A percentile compares a stretch with the other conserved stretches of the same genome.
Evolutionary conservation across 495 filamentous ascomycete species (phyloP).

Genomic region (Penicillium chermesinum): DNA sequence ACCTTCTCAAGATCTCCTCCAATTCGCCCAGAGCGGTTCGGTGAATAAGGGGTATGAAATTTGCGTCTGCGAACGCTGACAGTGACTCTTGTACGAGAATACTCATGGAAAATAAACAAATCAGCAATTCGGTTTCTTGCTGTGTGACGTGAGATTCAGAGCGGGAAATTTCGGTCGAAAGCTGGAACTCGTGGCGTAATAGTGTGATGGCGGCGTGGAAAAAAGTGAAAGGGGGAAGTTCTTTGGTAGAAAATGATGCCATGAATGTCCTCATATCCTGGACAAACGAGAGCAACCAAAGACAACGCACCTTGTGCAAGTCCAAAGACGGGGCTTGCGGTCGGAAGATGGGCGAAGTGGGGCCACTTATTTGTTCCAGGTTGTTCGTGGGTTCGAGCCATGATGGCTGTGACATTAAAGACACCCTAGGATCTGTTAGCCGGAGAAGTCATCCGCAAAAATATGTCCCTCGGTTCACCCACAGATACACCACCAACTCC

Average conservation of each 20-base stretch:
- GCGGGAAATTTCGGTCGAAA: background rate
- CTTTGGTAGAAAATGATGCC: constrained; percentile 18
- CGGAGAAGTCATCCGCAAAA: background rate
- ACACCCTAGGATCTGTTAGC: constrained; percentile 15
- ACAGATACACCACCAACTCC: constrained; percentile 26
- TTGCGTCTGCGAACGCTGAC: constrained; percentile 4
- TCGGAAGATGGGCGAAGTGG: background rate
- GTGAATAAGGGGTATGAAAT: background rate
- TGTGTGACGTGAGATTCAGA: background rate
- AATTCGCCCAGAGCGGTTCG: constrained; percentile 8
- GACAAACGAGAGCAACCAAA: constrained; percentile 31
- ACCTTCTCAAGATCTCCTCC: constrained; percentile 9
- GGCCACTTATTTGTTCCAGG: constrained; percentile 9
- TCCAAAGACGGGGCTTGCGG: constrained; percentile 11
- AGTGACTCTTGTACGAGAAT: constrained; percentile 26
- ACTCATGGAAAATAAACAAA: constrained; percentile 21
- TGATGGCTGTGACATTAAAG: constrained; percentile 25
- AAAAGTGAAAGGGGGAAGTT: constrained; percentile 11
- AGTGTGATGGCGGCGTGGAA: constrained; percentile 18
- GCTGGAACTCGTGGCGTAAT: constrained; percentile 14
- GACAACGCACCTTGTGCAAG: constrained; percentile 22
- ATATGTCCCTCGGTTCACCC: constrained; percentile 8
- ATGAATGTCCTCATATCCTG: constrained; percentile 28
- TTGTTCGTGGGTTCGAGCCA: constrained; percentile 27
- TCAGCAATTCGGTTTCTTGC: constrained; percentile 15